A percentile compares a stretch with the other conserved stretches of the same genome.
Conservation (phyloP, 2,329 filamentous ascomycete species). For the Stagonosporopsis vannaccii region DNA sequence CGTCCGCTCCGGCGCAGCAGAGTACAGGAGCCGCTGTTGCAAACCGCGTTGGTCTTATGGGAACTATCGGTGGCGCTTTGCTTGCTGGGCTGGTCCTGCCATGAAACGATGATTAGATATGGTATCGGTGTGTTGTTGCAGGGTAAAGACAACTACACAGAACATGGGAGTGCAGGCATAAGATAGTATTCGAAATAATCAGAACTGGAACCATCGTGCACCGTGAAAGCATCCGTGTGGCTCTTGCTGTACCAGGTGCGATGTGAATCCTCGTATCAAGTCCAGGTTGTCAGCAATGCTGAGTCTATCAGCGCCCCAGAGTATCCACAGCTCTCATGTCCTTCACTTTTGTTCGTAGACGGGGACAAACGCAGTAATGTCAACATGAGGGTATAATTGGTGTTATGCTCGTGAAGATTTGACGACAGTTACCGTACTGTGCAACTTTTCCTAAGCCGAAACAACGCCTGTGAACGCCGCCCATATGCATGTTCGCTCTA, state of each 20-base stretch:
- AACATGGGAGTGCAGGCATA: too few relatives aligned
- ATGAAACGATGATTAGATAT: constrained; percentile 1
- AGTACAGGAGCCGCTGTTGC: constrained; percentile 30
- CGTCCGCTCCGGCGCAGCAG: constrained; percentile 19
- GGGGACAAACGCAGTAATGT: not conserved
- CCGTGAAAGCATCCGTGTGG: too few relatives aligned
- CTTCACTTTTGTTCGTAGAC: not conserved
- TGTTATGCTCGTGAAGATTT: constrained; percentile 24
- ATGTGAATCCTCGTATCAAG: too few relatives aligned
- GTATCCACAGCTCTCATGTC: not conserved
- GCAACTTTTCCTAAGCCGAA: constrained; percentile 25
- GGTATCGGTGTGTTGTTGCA: not conserved
- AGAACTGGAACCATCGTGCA: too few relatives aligned
- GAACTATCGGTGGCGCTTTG: constrained; percentile 30
- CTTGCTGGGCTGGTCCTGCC: constrained; percentile 31
- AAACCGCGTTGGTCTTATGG: constrained; percentile 25
- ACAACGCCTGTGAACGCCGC: constrained; percentile 37
- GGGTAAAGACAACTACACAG: too few relatives aligned
- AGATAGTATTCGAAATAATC: too few relatives aligned
- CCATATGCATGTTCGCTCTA: constrained; percentile 27
- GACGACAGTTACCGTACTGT: constrained; percentile 20
- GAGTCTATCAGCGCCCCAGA: not conserved
- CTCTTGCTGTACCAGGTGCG: too few relatives aligned
- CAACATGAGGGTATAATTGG: constrained; percentile 38
- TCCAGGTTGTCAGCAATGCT: not conserved